These are phyloP conservation scores for Hyparrhenia diplandra DNA, from an alignment of 176 grass and related monocot species.

Conservation along the genomic window DNA sequence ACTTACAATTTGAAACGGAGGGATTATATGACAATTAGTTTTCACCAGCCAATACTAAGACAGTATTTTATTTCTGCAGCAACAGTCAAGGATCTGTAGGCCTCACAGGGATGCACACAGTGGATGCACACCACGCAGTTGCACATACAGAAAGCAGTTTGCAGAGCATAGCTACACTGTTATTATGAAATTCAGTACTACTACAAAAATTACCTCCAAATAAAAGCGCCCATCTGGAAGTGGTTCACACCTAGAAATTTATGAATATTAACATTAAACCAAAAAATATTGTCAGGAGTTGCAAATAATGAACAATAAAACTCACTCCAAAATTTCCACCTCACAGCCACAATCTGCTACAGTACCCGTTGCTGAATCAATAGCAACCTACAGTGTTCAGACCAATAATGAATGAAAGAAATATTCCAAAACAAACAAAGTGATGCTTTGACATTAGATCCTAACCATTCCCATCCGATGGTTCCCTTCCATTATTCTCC, in stretches of 20 bases:
- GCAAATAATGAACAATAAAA: slow-evolving; percentile 27
- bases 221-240: slow-evolving; percentile 96
- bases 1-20: no score
- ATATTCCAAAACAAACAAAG: slow-evolving; percentile 21
- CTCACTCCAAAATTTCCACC: slow-evolving; percentile 99
- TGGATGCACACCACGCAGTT: neutral
- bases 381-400: slow-evolving; percentile 57
- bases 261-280: slow-evolving; percentile 20
- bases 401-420: slow-evolving; percentile 18
- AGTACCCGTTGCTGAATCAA: slow-evolving; percentile 87
- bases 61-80: neutral
- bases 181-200: neutral
- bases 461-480: slow-evolving; percentile 97
- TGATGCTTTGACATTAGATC: neutral
- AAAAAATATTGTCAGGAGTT: slow-evolving; percentile 12
- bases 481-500: slow-evolving; percentile 99
- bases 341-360: slow-evolving; percentile 94
- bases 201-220: slow-evolving; percentile 62
- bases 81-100: neutral
- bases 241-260: slow-evolving; percentile 74
- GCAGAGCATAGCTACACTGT: slow-evolving; percentile 2
- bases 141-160: neutral
- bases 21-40: neutral
- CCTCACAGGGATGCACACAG: neutral
- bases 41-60: neutral